Conservation (phyloP, 371 early-diverging fungal genomes). For the Mucor velutinosus region DNA sequence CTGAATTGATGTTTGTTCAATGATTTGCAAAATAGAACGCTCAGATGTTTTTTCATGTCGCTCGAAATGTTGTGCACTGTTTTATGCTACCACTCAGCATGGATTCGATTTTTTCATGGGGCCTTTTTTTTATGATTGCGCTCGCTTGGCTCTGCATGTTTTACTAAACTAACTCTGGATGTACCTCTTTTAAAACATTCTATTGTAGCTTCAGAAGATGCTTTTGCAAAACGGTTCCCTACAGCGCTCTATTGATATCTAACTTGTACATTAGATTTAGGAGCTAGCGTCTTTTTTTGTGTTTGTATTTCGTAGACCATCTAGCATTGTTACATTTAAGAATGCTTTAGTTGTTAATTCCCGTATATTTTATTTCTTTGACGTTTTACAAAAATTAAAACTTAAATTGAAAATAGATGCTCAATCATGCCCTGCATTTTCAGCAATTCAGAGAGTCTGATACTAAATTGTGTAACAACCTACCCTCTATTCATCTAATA, state of each 20-base stretch:
- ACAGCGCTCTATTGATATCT: too few relatives aligned
- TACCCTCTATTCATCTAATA: neutral
- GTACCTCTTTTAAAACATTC: neutral
- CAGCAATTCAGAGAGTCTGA: neutral
- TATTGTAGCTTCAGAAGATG: neutral
- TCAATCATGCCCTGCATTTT: neutral
- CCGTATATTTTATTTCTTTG: neutral
- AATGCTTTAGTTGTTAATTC: neutral
- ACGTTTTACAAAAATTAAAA: conserved; percentile 1
- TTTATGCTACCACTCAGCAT: neutral
- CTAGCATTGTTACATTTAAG: neutral
- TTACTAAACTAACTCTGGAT: conserved; percentile 5
- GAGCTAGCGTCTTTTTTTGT: neutral
- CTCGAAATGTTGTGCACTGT: neutral
- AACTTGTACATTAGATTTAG: neutral
- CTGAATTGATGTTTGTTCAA: neutral
- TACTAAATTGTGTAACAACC: neutral
- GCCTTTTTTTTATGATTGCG: neutral
- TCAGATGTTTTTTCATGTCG: neutral
- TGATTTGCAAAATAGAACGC: neutral
- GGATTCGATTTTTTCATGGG: neutral
- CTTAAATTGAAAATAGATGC: neutral
- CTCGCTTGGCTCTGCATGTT: neutral
- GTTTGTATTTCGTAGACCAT: neutral
- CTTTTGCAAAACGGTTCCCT: neutral